These are phyloP conservation scores for Ogataea trehalophila DNA, from an alignment of 805 yeast species.

Conservation along the genomic window DNA sequence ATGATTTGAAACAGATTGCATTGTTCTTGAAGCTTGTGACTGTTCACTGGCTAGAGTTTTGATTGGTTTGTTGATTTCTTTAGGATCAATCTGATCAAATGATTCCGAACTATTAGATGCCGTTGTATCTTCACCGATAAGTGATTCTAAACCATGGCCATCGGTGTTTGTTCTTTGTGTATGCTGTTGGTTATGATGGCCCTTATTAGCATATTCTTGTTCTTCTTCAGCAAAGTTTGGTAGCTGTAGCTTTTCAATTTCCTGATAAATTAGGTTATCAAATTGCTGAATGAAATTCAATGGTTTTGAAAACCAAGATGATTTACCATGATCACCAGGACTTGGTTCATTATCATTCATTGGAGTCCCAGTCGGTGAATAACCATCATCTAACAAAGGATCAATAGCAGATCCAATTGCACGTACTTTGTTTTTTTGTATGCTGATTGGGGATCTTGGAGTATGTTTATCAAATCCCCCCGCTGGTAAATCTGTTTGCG, in stretches of 20 bases:
- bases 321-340: constrained; percentile 27
- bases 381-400: constrained; percentile 19
- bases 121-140: neutral
- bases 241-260: constrained; percentile 50
- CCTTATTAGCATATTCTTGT: neutral
- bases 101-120: constrained; percentile 13
- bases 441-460: constrained; percentile 19
- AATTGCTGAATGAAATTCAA: constrained; percentile 59
- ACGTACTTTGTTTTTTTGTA: constrained; percentile 11
- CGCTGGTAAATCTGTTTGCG: neutral
- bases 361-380: constrained; percentile 9
- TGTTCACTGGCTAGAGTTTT: constrained; percentile 17
- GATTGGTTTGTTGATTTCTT: constrained; percentile 23
- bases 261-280: constrained; percentile 61
- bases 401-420: constrained; percentile 14
- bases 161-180: neutral
- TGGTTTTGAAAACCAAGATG: constrained; percentile 43
- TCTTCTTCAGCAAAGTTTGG: constrained; percentile 25
- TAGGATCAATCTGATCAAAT: constrained; percentile 11
- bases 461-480: constrained; percentile 10
- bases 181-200: neutral
- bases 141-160: too few relatives aligned
- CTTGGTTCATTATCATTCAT: constrained; percentile 1
- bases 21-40: constrained; percentile 7
- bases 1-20: constrained; percentile 36